Evolutionary conservation across 2,329 filamentous ascomycete genomes (phyloP).

Genomic region (Rugonectria rugulosa): DNA sequence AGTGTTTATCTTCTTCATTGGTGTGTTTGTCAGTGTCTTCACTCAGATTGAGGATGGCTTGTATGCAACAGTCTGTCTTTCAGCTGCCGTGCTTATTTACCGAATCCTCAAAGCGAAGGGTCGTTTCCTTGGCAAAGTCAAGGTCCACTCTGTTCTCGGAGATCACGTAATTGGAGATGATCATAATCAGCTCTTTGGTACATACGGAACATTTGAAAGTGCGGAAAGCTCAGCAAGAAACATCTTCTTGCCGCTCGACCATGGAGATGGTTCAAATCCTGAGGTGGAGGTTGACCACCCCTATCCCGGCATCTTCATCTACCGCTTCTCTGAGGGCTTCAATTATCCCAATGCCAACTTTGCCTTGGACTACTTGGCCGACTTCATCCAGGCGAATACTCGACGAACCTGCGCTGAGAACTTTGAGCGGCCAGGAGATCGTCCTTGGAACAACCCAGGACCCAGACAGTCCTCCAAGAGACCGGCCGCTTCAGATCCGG

Average conservation of each 20-base stretch:
- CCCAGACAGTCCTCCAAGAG: conserved; percentile 59
- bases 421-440: conserved; percentile 74
- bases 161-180: conserved; percentile 76
- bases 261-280: conserved; percentile 91
- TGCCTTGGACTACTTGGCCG: conserved; percentile 80
- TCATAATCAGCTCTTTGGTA: conserved; percentile 52
- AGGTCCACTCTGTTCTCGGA: conserved; percentile 80
- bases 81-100: conserved; percentile 80
- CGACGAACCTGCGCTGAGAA: conserved; percentile 76
- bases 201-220: conserved; percentile 64
- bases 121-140: conserved; percentile 74
- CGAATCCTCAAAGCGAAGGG: conserved; percentile 84
- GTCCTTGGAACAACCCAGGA: conserved; percentile 95
- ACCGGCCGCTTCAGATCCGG: conserved; percentile 35
- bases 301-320: conserved; percentile 94
- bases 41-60: conserved; percentile 89
- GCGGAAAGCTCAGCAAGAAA: conserved; percentile 67
- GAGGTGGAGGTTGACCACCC: conserved; percentile 80
- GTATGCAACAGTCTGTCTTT: conserved; percentile 83
- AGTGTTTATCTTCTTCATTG: conserved; percentile 90
- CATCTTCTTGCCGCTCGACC: conserved; percentile 86
- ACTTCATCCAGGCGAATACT: conserved; percentile 73
- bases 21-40: conserved; percentile 91
- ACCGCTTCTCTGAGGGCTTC: conserved; percentile 92
- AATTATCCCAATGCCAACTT: conserved; percentile 95